Percentiles rank a stretch among this genome's conserved stretches.
These are phyloP conservation scores for Xylariaceae sp. DNA, from an alignment of 2,329 filamentous ascomycete genomes.

Conservation along the genomic window DNA sequence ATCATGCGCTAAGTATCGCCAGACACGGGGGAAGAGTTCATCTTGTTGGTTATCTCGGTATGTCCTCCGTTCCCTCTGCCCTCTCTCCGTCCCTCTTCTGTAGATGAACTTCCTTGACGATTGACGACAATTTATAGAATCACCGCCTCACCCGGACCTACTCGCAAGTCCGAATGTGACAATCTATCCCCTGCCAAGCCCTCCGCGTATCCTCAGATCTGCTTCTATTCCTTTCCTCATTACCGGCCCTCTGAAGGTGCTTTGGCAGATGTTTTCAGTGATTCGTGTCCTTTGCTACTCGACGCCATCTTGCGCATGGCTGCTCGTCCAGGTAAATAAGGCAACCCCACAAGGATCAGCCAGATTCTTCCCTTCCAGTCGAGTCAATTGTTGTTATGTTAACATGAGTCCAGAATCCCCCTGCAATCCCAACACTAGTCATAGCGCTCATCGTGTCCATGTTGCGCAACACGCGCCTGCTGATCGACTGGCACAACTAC, in stretches of 20 bases:
- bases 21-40: constrained; percentile 75
- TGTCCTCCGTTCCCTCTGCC: constrained; percentile 6
- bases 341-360: background rate
- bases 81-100: background rate
- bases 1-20: constrained; percentile 89
- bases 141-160: constrained; percentile 73
- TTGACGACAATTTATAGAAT: constrained; percentile 49
- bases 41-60: constrained; percentile 83
- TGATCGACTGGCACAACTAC: constrained; percentile 99
- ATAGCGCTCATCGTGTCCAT: constrained; percentile 68
- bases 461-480: constrained; percentile 71
- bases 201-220: constrained; percentile 62
- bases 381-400: constrained; percentile 21
- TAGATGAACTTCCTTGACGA: constrained; percentile 1
- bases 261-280: constrained; percentile 73
- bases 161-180: constrained; percentile 61
- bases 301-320: constrained; percentile 71
- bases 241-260: constrained; percentile 74
- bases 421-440: constrained; percentile 84
- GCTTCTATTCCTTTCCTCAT: constrained; percentile 71
- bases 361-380: background rate
- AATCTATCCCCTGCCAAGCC: constrained; percentile 63
- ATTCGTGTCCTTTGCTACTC: constrained; percentile 68
- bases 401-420: constrained; percentile 64
- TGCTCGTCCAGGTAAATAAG: constrained; percentile 66